Evolutionary conservation across 805 yeast genomes (phyloP).

Genomic region (Dipodascus geniculatus): DNA sequence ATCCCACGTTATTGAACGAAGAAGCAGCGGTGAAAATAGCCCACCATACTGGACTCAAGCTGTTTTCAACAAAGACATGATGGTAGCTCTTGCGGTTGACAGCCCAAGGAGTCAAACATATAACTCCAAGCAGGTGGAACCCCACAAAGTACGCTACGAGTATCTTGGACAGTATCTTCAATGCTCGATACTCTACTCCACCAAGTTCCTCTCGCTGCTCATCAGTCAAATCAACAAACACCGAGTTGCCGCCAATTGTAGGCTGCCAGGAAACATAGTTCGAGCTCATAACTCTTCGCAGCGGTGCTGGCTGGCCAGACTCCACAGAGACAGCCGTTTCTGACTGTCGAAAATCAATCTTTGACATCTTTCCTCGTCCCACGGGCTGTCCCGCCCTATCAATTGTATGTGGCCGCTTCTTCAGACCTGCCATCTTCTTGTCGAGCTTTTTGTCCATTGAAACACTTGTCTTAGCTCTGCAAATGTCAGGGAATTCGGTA

Average conservation of each 20-base stretch:
- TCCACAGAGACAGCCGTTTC: neutral
- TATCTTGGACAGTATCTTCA: constrained; percentile 60
- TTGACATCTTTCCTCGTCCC: neutral
- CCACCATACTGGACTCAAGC: constrained; percentile 84
- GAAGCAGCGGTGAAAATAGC: constrained; percentile 75
- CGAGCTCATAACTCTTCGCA: constrained; percentile 21
- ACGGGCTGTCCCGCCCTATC: neutral
- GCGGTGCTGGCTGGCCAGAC: neutral
- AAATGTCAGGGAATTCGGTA: neutral
- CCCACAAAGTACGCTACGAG: constrained; percentile 63
- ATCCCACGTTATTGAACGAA: constrained; percentile 76
- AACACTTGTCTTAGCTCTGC: neutral
- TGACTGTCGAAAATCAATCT: neutral
- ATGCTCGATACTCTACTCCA: constrained; percentile 92
- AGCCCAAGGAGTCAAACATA: constrained; percentile 38
- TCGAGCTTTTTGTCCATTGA: neutral
- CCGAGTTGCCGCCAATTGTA: constrained; percentile 85
- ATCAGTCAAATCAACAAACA: constrained; percentile 73
- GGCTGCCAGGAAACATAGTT: constrained; percentile 81
- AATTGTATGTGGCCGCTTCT: neutral
- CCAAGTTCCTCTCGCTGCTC: constrained; percentile 90
- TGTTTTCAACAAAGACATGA: constrained; percentile 35
- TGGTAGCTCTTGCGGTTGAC: constrained; percentile 17
- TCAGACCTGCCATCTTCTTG: neutral
- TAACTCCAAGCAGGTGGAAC: constrained; percentile 51